phyloP scores from a whole-genome alignment of 306 rosid genomes.

The Pachyrhizus erosus region DNA sequence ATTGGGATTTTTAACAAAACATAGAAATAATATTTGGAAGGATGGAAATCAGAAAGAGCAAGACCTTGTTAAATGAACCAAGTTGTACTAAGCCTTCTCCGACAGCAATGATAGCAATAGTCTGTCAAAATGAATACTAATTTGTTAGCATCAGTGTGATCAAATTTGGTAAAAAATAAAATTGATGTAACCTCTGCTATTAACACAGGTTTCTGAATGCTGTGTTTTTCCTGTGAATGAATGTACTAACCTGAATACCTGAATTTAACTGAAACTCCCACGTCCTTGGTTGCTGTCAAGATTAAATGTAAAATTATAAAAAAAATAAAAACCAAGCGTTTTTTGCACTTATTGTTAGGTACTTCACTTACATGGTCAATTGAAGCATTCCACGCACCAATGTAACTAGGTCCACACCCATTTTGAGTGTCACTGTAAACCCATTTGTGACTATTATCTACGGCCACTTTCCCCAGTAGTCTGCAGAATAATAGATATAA shows the following conservation, averaged over 20 bases:
- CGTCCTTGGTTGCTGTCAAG: constrained; percentile 76
- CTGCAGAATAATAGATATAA: constrained; percentile 55
- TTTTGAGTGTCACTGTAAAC: constrained; percentile 65
- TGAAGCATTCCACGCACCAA: constrained; percentile 80
- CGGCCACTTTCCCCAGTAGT: constrained; percentile 80
- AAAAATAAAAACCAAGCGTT: not conserved
- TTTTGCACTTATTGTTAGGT: not conserved
- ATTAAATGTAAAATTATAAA: constrained; percentile 28
- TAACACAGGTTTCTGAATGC: not conserved
- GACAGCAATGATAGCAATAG: constrained; percentile 77
- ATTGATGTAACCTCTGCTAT: not conserved
- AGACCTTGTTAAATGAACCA: constrained; percentile 82
- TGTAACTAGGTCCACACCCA: constrained; percentile 64
- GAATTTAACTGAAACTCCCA: constrained; percentile 87
- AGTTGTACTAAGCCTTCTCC: constrained; percentile 89
- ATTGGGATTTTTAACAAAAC: not conserved
- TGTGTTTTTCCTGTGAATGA: constrained; percentile 6
- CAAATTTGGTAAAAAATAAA: not conserved
- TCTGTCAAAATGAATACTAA: constrained; percentile 47
- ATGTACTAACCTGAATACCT: constrained; percentile 79
- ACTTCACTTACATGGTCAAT: constrained; percentile 65
- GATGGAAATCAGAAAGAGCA: not conserved
- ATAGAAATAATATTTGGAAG: constrained; percentile 20
- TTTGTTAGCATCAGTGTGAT: not conserved
- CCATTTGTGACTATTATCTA: constrained; percentile 90